A percentile compares a stretch with the other conserved stretches of the same genome.
phyloP scores from a whole-genome alignment of 2,329 filamentous ascomycete species.

The Hirsutella thompsonii region DNA sequence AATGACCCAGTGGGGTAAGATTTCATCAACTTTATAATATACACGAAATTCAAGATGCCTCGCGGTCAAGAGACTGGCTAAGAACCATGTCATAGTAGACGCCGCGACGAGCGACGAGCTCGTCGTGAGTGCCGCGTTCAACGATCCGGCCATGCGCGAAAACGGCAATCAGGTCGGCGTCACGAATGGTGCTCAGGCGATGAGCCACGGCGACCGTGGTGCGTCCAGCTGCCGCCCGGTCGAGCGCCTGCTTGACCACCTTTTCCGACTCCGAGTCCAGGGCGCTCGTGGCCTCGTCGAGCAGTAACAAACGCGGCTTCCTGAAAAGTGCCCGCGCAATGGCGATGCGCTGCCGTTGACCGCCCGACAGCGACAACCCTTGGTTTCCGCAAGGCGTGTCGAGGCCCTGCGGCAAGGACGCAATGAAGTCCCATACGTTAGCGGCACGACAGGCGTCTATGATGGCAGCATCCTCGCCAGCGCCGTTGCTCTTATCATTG shows the following conservation, averaged over 20 bases:
- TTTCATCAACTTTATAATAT: too few relatives aligned
- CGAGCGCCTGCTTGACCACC: conserved; percentile 50
- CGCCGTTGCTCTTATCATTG: conserved; percentile 22
- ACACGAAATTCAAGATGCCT: conserved; percentile 10
- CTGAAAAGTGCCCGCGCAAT: conserved; percentile 61
- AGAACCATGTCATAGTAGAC: conserved; percentile 42
- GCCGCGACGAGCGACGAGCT: conserved; percentile 36
- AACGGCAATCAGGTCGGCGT: conserved; percentile 51
- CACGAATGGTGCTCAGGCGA: conserved; percentile 38
- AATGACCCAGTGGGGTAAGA: too few relatives aligned
- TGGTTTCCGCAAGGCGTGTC: conserved; percentile 51
- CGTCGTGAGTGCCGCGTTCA: conserved; percentile 48
- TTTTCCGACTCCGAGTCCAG: conserved; percentile 55
- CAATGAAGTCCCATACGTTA: conserved; percentile 43
- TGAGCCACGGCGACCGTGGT: conserved; percentile 56
- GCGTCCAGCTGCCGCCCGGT: conserved; percentile 24
- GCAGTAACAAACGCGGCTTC: conserved; percentile 50
- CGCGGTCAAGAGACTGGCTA: conserved; percentile 26
- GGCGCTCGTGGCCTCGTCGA: conserved; percentile 58
- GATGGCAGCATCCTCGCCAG: conserved; percentile 25
- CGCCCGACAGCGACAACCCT: conserved; percentile 58
- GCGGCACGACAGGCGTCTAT: conserved; percentile 37
- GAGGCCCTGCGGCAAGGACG: conserved; percentile 45
- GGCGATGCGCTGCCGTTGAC: conserved; percentile 59
- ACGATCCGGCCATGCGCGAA: conserved; percentile 34